Conservation (phyloP, 805 yeast species). For the Kluyveromyces nonfermentans region DNA sequence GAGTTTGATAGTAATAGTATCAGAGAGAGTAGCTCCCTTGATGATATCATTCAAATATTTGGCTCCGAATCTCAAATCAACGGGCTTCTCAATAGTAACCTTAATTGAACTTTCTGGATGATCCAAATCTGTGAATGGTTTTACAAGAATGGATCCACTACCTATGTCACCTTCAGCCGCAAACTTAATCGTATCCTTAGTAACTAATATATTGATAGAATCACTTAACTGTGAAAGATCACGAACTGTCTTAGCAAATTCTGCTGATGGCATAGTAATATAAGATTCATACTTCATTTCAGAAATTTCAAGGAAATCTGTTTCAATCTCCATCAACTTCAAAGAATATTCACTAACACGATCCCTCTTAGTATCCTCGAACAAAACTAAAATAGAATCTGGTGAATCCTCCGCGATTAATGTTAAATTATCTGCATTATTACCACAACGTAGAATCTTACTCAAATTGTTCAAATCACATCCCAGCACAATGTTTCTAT, state of each 20-base stretch:
- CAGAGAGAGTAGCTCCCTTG: constrained; percentile 75
- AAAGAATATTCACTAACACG: constrained; percentile 85
- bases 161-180: constrained; percentile 89
- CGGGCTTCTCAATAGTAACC: constrained; percentile 78
- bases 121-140: constrained; percentile 77
- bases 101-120: constrained; percentile 64
- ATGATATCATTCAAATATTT: constrained; percentile 86
- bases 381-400: constrained; percentile 66
- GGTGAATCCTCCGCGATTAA: constrained; percentile 85
- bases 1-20: constrained; percentile 71
- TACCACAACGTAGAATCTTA: constrained; percentile 85
- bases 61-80: constrained; percentile 81
- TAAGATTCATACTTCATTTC: constrained; percentile 87
- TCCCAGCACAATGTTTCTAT: constrained; percentile 85
- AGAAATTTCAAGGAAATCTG: constrained; percentile 87
- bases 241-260: constrained; percentile 81
- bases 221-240: constrained; percentile 84
- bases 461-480: constrained; percentile 79
- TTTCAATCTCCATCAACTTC: constrained; percentile 93
- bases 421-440: constrained; percentile 79
- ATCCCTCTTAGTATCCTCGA: constrained; percentile 87
- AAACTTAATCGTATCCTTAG: constrained; percentile 88
- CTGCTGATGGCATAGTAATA: constrained; percentile 77
- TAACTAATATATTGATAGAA: constrained; percentile 73
- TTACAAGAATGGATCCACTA: constrained; percentile 73